Conservation (phyloP, 140 eudicot species). For the Anethum foeniculum region DNA sequence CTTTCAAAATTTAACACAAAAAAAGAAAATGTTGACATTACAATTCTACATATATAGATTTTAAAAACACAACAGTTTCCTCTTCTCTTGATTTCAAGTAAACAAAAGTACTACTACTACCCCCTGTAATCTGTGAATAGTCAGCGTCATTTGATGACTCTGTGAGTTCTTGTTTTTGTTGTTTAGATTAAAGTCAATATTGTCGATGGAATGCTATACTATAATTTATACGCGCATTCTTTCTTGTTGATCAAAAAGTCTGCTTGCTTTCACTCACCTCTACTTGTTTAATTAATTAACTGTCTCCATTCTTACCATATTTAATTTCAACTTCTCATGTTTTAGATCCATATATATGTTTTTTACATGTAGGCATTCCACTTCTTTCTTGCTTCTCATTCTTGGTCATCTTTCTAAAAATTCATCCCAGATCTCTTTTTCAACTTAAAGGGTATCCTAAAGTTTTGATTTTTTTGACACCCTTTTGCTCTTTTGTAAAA, state of each 20-base stretch:
- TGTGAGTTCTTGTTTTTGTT: background rate
- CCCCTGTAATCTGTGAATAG: background rate
- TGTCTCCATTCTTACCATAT: background rate
- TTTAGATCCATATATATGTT: background rate
- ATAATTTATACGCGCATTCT: background rate
- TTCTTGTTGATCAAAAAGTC: background rate
- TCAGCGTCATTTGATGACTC: background rate
- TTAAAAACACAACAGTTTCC: too few species aligned
- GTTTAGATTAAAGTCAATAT: background rate
- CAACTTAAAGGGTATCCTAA: background rate
- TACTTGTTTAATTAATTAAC: background rate
- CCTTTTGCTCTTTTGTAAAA: slow-evolving; percentile 1
- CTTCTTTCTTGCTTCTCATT: background rate
- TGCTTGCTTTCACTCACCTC: background rate
- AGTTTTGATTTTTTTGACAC: background rate
- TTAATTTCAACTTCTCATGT: background rate
- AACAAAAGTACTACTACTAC: too few species aligned
- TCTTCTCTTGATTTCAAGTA: too few species aligned
- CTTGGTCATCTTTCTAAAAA: background rate
- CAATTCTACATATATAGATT: too few species aligned
- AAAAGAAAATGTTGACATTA: too few species aligned
- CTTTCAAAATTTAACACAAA: too few species aligned
- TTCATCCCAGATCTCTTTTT: background rate
- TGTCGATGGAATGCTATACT: background rate
- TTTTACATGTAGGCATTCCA: background rate